Evolutionary conservation across 2,329 filamentous ascomycete species (phyloP), one percentile per base, ranked within the genome.

Genomic region (Dactylonectria macrodidyma): DNA sequence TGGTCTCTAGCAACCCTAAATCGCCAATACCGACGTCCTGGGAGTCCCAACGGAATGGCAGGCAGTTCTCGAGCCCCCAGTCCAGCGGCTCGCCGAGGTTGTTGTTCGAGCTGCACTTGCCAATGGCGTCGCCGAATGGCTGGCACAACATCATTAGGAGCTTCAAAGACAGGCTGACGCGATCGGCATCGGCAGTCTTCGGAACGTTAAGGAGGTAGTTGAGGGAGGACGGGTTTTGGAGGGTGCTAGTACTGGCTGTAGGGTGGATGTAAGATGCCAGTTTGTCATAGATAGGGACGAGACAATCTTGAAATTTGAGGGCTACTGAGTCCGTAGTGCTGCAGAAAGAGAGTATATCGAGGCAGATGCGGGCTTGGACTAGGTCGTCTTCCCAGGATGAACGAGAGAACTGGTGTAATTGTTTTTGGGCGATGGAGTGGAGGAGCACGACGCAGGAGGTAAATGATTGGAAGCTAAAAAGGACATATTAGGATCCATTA

Each of bases 401-500:
- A 5, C 38, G 38, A 41, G 12, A 11, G 38, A 41, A 41, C 10
- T 6, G 11, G 38, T 41, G 38, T 41, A 58, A 3, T 16, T 58
- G 55, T 5, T 58, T 58, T 14, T 58, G 55, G 12, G 44, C 26
- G 2, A 34, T 38, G 3, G 38, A 30, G 14, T 58, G 55, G 2
- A 58, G 44, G 19, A 58, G 38, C 24, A 47, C 12, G 16, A 46
- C 26, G 19, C 55, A 46, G 8, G 55, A 58, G 11, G 26, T 34
- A 16, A 33, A 58, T n/a, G 55, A 24, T 34, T 58, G 55, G 14
- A 58, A 58, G 16, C 55, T 58, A 30, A 8, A 19, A 5, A 5
- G 24, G 19, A 9, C 14, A 41, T 30, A 30, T 30, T 30, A 30
- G 26, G 38, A 12, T 14, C 14, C 38, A 41, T 19, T 41, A 14